Evolutionary conservation across 139 green algal species (phyloP).

Genomic region (Edaphochlamys debaryana): DNA sequence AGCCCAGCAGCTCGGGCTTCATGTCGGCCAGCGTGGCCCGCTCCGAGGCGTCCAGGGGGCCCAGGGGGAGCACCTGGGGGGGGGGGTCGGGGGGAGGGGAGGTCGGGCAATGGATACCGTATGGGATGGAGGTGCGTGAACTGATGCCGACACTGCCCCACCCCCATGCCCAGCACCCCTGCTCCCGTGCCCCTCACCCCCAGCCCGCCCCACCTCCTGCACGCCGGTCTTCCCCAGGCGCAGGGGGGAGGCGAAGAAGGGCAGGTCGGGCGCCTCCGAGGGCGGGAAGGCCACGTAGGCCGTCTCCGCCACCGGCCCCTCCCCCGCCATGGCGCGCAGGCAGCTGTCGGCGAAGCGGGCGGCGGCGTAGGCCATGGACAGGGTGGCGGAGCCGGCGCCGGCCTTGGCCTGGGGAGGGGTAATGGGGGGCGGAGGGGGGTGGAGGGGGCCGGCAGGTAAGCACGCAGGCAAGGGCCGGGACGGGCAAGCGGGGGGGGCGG

Average conservation of each 20-base stretch:
- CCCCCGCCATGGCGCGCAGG: conserved; percentile 79
- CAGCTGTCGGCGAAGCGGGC: conserved; percentile 80
- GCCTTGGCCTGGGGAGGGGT: conserved; percentile 46
- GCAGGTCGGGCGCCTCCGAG: conserved; percentile 43
- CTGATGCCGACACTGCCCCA: too few species aligned
- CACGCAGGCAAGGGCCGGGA: neutral
- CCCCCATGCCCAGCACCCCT: too few species aligned
- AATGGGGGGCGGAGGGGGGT: neutral
- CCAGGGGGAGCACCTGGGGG: conserved; percentile 83
- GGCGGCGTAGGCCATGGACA: conserved; percentile 96
- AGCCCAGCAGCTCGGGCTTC: conserved; percentile 76
- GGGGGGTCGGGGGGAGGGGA: too few species aligned
- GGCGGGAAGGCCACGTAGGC: conserved; percentile 47
- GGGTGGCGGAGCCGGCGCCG: conserved; percentile 86
- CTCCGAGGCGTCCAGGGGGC: conserved; percentile 75
- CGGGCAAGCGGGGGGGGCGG: too few species aligned
- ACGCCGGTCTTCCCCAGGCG: conserved; percentile 80
- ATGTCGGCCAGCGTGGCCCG: conserved; percentile 71
- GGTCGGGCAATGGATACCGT: too few species aligned
- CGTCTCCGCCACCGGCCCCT: conserved; percentile 84
- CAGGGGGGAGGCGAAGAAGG: conserved; percentile 64
- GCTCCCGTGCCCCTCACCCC: too few species aligned
- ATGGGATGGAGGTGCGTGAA: too few species aligned
- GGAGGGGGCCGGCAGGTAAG: neutral
- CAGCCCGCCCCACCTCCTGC: too few species aligned